Base-by-base conservation (phyloP, 2,329 filamentous ascomycete genomes). In the Aspergillus versicolor region DNA sequence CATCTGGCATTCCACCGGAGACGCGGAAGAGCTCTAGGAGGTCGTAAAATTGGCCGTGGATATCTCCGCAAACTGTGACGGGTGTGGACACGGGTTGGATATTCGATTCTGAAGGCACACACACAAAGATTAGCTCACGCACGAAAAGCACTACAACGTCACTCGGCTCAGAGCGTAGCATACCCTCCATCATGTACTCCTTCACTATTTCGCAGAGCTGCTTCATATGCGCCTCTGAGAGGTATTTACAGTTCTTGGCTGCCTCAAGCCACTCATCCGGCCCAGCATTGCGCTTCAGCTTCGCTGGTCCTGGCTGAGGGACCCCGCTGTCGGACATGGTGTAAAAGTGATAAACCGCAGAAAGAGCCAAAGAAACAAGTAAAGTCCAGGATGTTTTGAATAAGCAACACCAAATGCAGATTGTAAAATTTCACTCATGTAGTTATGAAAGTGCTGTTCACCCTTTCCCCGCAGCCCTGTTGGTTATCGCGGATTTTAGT, bases 21-120 rank as follows among this genome's bases (percentile, higher is more conserved):
- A 99, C 93, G 53, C 92, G 89, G 77, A 99, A 99, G 49, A 99
- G 86, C 80, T 99, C 94, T 60, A 97, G 86, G 9, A 99, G 82
- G 75, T 99, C 94, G 78, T 99, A 97, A 75, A 97, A 97, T 78
- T 99, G 94, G 67, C 94, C 94, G 77, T 99, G 94, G 61, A 99
- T 97, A 73, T 99, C 94, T 71, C 94, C 94, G 71, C 94, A 97
- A 62, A 99, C 89, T 5, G 94, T 99, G 61, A 99, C 94, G 6
- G 94, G 94, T 0, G 94, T 96, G 53, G 89, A 87, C 19, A 99
- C 93, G n/a, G 94, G 94, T 74, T 97, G 94, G 58, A 99, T 97
- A 74, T 99, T 99, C 63, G 92, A 97, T 79, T 99, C 94, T 95
- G 66, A 9, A 30, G 8, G 12, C 5, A 37, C 38, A 38, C 37